A percentile compares a stretch with the other conserved stretches of the same genome.
These are phyloP conservation scores for Cichorium intybus DNA, from an alignment of 140 eudicot species.

Conservation along the genomic window DNA sequence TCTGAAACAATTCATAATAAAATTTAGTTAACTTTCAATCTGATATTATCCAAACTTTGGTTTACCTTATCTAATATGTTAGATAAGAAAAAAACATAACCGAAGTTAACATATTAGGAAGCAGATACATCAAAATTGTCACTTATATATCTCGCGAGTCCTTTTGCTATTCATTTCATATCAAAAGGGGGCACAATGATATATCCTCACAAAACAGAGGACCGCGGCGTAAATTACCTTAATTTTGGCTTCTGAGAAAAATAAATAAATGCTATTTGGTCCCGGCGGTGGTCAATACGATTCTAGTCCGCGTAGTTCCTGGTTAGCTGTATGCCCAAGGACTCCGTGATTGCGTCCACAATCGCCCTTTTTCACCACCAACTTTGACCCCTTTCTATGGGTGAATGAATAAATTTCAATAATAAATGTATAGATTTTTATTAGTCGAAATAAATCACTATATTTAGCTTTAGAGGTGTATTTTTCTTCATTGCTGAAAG, in stretches of 20 bases:
- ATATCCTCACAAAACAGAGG: background rate
- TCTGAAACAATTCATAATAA: too few species aligned
- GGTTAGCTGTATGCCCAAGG: conserved; percentile 20
- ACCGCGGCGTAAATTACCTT: background rate
- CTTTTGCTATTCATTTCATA: too few species aligned
- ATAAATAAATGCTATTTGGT: background rate
- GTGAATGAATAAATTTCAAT: background rate
- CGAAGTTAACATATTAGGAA: background rate
- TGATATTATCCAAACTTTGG: too few species aligned
- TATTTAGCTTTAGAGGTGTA: background rate
- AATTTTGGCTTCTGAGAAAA: background rate
- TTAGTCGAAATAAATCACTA: background rate
- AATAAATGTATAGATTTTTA: too few species aligned
- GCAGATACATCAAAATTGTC: background rate
- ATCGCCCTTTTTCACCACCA: conserved; percentile 3
- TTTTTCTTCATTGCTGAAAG: background rate
- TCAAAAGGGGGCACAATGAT: background rate
- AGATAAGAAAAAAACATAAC: too few species aligned
- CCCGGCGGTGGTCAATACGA: conserved; percentile 27
- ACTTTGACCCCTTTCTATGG: background rate
- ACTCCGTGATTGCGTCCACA: conserved; percentile 20
- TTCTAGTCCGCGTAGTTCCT: conserved; percentile 14
- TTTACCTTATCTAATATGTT: too few species aligned
- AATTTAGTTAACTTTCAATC: too few species aligned
- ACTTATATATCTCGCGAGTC: background rate